Evolutionary conservation across 208 protist species (phyloP).

Genomic region (Wallacemonas rigidus): DNA sequence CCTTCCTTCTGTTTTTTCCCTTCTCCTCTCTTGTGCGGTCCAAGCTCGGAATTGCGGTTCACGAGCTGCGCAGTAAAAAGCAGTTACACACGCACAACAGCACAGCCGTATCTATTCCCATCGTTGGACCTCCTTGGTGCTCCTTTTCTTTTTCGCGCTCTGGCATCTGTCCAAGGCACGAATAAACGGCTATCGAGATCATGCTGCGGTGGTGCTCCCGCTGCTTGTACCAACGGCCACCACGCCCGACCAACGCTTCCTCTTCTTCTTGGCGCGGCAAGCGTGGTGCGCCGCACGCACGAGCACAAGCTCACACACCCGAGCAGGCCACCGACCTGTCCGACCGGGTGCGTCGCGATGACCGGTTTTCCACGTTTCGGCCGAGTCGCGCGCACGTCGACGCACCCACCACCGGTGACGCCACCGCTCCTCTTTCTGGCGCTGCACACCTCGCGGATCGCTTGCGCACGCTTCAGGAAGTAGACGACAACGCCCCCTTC

Average conservation of each 20-base stretch:
- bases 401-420: not conserved
- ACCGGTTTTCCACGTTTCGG: too few relatives aligned
- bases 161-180: too few relatives aligned
- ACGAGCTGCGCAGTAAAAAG: too few relatives aligned
- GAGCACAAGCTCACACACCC: too few relatives aligned
- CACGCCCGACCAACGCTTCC: not conserved
- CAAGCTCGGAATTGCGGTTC: too few relatives aligned
- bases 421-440: not conserved
- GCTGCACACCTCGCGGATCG: not conserved
- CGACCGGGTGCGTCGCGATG: too few relatives aligned
- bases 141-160: constrained; percentile 7
- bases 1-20: constrained; percentile 13
- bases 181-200: not conserved
- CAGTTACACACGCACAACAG: not conserved
- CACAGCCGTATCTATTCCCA: not conserved
- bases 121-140: not conserved
- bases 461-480: not conserved
- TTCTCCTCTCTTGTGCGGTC: not conserved
- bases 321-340: too few relatives aligned
- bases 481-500: constrained; percentile 8
- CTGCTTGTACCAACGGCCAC: not conserved
- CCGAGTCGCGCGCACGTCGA: too few relatives aligned
- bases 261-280: not conserved
- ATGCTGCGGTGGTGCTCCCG: not conserved
- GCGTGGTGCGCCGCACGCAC: too few relatives aligned